These are phyloP conservation scores for Syzygium aqueum DNA, from an alignment of 345 rosid genomes.

Conservation along the genomic window DNA sequence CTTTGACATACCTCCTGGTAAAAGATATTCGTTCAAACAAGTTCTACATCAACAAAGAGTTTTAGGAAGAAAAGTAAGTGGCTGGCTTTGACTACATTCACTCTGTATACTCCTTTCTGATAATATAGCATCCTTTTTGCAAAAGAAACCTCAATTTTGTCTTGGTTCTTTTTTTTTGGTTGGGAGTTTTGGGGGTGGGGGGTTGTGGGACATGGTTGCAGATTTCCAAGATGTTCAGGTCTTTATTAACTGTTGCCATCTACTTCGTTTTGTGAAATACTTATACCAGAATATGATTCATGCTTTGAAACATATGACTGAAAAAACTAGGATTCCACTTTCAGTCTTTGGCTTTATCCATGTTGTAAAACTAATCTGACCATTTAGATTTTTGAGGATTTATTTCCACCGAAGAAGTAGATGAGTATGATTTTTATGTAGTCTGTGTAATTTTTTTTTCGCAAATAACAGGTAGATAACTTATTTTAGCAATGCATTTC, in stretches of 20 bases:
- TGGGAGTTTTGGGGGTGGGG: not conserved
- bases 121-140: not conserved
- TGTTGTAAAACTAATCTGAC: not conserved
- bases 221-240: not conserved
- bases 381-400: not conserved
- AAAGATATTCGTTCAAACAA: constrained; percentile 96
- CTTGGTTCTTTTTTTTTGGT: not conserved
- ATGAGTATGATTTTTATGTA: not conserved
- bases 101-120: not conserved
- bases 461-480: not conserved
- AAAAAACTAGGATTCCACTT: not conserved
- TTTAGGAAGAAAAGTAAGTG: constrained; percentile 63
- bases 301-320: not conserved
- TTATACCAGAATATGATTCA: not conserved
- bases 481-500: not conserved
- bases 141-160: not conserved
- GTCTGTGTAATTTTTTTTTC: not conserved
- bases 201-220: not conserved
- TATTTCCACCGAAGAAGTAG: not conserved
- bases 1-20: constrained; percentile 82
- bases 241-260: not conserved
- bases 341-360: not conserved
- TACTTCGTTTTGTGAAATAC: not conserved
- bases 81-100: not conserved
- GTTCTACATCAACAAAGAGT: constrained; percentile 74